These are phyloP conservation scores for Scalesia atractyloides DNA, from an alignment of 129 eudicot species.

Conservation along the genomic window DNA sequence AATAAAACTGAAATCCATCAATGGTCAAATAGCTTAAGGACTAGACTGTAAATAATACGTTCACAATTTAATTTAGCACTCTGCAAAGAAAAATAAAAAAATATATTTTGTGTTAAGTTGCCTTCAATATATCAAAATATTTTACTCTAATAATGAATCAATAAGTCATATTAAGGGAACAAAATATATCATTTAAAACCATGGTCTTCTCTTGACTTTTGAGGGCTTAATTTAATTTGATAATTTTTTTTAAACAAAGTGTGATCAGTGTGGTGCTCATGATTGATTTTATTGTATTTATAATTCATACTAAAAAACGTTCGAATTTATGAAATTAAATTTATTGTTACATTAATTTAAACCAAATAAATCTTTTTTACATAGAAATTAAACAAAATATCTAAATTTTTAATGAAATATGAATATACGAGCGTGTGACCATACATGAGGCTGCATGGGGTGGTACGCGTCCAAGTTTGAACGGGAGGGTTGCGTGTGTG, in stretches of 20 bases:
- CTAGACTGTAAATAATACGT: not conserved
- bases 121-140: not conserved
- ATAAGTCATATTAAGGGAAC: not conserved
- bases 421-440: not conserved
- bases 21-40: conserved; percentile 5
- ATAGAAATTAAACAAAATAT: conserved; percentile 9
- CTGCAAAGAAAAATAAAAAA: not conserved
- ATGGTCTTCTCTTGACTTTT: conserved; percentile 11
- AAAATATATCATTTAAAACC: not conserved
- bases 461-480: conserved; percentile 37
- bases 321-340: not conserved
- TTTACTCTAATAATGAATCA: not conserved
- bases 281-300: conserved; percentile 1
- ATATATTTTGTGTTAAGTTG: not conserved
- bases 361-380: not conserved
- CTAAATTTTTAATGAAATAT: not conserved
- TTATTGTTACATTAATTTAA: not conserved
- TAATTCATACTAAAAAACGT: not conserved
- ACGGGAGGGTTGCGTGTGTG: conserved; percentile 24
- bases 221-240: not conserved
- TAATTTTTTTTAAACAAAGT: not conserved
- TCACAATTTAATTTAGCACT: not conserved
- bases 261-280: not conserved
- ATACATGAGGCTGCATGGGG: conserved; percentile 24
- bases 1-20: not conserved